phyloP scores from a whole-genome alignment of 2,329 filamentous ascomycete genomes.

The Alternaria angustiovoidea region DNA sequence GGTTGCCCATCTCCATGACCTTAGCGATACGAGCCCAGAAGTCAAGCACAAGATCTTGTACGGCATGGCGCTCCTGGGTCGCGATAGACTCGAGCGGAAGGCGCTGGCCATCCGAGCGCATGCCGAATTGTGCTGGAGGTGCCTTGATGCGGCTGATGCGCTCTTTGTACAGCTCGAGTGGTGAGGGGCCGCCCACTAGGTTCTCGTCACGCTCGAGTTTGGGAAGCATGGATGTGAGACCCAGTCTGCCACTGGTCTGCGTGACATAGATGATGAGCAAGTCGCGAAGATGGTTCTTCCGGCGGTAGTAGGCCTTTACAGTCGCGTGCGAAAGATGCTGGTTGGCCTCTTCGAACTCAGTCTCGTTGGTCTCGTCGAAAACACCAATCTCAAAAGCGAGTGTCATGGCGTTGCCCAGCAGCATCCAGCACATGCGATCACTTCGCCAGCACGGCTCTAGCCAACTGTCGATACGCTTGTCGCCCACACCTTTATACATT shows the following conservation, averaged over 20 bases:
- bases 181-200: constrained; percentile 35
- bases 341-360: constrained; percentile 59
- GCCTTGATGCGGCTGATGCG: constrained; percentile 47
- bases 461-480: constrained; percentile 91
- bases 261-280: constrained; percentile 90
- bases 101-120: constrained; percentile 47
- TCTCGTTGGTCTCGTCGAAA: constrained; percentile 86
- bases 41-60: constrained; percentile 70
- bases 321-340: constrained; percentile 58
- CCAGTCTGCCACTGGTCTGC: constrained; percentile 90
- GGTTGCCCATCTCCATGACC: constrained; percentile 89
- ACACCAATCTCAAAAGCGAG: constrained; percentile 93
- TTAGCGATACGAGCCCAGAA: constrained; percentile 95
- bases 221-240: constrained; percentile 93
- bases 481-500: constrained; percentile 70
- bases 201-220: constrained; percentile 45
- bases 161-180: constrained; percentile 46
- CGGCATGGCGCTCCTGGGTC: constrained; percentile 47
- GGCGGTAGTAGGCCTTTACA: constrained; percentile 77
- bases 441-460: constrained; percentile 91
- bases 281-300: constrained; percentile 82
- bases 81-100: constrained; percentile 48
- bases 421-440: constrained; percentile 98
- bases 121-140: constrained; percentile 46
- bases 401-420: constrained; percentile 88